Evolutionary conservation across 169 alveolate species (phyloP).

Genomic region (Plasmodium coatneyi): DNA sequence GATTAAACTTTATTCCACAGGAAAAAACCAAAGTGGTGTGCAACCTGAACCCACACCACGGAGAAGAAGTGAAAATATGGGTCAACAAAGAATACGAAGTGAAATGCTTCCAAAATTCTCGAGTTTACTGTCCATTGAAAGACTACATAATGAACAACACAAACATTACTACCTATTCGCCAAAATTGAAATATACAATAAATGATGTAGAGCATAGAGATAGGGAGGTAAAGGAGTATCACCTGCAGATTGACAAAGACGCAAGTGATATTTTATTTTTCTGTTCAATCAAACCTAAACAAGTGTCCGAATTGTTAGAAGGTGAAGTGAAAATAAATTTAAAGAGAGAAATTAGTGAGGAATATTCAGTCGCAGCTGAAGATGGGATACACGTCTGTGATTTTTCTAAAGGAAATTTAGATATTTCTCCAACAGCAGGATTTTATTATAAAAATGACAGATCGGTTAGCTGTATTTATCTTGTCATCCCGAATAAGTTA

Average conservation of each 20-base stretch:
- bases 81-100: slow-evolving; percentile 65
- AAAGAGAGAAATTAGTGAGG: slow-evolving; percentile 51
- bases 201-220: not conserved
- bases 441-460: slow-evolving; percentile 38
- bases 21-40: slow-evolving; percentile 45
- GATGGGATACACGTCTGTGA: slow-evolving; percentile 20
- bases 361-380: slow-evolving; percentile 8
- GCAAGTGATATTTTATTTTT: slow-evolving; percentile 59
- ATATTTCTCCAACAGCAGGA: slow-evolving; percentile 41
- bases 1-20: slow-evolving; percentile 15
- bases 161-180: slow-evolving; percentile 20
- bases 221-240: slow-evolving; percentile 20
- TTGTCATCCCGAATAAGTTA: slow-evolving; percentile 23
- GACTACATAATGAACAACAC: slow-evolving; percentile 10
- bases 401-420: slow-evolving; percentile 54
- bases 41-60: slow-evolving; percentile 36
- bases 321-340: slow-evolving; percentile 62
- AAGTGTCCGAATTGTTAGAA: slow-evolving; percentile 31
- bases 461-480: slow-evolving; percentile 48
- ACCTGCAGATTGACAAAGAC: slow-evolving; percentile 21
- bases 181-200: slow-evolving; percentile 17
- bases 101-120: slow-evolving; percentile 29
- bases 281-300: slow-evolving; percentile 53
- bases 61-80: slow-evolving; percentile 42
- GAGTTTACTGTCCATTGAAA: slow-evolving; percentile 53